These are phyloP conservation scores for Meyerozyma sp. DNA, from an alignment of 1,139 yeast species.

Conservation along the genomic window DNA sequence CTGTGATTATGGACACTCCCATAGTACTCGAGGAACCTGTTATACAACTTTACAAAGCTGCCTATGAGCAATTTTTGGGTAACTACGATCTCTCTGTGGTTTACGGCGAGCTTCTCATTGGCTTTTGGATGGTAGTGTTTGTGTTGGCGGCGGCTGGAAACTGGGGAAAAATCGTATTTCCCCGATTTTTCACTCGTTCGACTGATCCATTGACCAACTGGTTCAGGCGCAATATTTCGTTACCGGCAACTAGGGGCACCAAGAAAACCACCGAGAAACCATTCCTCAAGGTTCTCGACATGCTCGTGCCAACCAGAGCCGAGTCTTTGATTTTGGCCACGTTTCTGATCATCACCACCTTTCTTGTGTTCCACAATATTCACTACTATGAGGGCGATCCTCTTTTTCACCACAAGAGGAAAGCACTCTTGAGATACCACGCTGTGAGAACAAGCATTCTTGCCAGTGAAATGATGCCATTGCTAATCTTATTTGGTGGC, in stretches of 20 bases:
- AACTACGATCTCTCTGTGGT: slow-evolving; percentile 33
- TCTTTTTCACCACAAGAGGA: slow-evolving; percentile 13
- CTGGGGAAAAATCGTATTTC: slow-evolving; percentile 28
- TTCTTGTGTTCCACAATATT: slow-evolving; percentile 10
- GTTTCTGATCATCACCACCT: slow-evolving; percentile 3
- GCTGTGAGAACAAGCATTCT: slow-evolving; percentile 58
- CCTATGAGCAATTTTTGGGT: slow-evolving; percentile 35
- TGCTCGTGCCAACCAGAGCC: slow-evolving; percentile 10
- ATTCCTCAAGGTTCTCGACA: slow-evolving; percentile 7
- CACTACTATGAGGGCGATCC: slow-evolving; percentile 24
- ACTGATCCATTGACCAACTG: slow-evolving; percentile 22
- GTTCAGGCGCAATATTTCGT: slow-evolving; percentile 18
- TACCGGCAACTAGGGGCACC: slow-evolving; percentile 25
- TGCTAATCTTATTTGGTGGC: slow-evolving; percentile 54
- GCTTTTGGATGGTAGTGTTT: slow-evolving; percentile 29
- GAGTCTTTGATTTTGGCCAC: slow-evolving; percentile 7
- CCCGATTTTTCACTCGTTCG: slow-evolving; percentile 12
- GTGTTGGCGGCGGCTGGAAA: slow-evolving; percentile 21
- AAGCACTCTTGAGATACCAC: slow-evolving; percentile 28
- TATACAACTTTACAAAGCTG: slow-evolving; percentile 12
- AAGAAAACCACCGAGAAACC: slow-evolving; percentile 22
- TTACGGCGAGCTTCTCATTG: slow-evolving; percentile 25
- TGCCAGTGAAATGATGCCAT: slow-evolving; percentile 47
- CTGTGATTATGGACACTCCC: slow-evolving; percentile 18
- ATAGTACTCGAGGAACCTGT: slow-evolving; percentile 19